Base-by-base conservation (phyloP, 345 rosid species). In the Atalantia buxifolia region DNA sequence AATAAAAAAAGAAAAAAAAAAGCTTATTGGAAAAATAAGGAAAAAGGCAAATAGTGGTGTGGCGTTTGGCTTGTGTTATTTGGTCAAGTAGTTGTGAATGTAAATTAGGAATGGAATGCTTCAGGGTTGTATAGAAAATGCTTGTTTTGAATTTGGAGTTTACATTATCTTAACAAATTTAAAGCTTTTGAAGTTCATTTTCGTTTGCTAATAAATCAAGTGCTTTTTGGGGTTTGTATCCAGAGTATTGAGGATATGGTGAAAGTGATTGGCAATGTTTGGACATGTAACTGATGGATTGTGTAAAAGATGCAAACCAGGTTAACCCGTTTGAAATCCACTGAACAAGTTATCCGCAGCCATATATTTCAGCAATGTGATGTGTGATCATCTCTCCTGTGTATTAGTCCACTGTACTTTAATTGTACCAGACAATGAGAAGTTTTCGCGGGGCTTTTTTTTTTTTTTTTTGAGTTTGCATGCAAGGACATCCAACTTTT, bases 31-130 rank as follows among this genome's bases (percentile, higher is more conserved):
- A 1, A 59, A 65, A 21, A 59, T 57, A 30, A 71, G 8, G 40
- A 6, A 81, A 45, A 45, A 75, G 33, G 33, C 28, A 50, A 2
- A 38, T 4, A 2, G 62, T 48, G 30, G n/a, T 75, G 67, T 50
- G 45, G 62, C 19, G 33, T 28, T 64, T 48, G 53, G 68, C 36
- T 65, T 9, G 33, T 62, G 25, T 45, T 63, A 45, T 57, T 76
- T 33, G 50, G 12, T 27, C 28, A 60, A 62, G 71, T 60, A 40
- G 69, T 85, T 87, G 86, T 87, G 77, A 81, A 86, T 86, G 89
- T 79, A 83, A 80, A 40, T 78, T 73, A 83, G 79, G 83, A 86
- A 89, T 90, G 88, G 83, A 81, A 87, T 80, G 38, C 25, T 75
- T 66, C 55, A 48, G 33, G 65, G 73, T 87, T 87, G 72, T 27